Conservation (phyloP, 257 asterid genomes). For the Solanum microdontum region DNA sequence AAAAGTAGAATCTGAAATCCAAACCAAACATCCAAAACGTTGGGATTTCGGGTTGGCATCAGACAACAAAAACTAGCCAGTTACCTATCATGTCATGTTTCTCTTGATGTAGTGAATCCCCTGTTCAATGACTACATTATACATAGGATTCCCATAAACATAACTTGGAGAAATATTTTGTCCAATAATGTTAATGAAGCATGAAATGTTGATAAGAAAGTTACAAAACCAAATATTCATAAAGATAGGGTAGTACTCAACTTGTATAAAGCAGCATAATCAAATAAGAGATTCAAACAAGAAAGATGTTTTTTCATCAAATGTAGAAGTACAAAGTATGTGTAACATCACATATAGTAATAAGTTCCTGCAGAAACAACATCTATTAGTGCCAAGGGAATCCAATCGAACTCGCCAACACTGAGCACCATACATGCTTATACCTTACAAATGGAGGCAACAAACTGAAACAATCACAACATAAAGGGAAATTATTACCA, state of each 20-base stretch:
- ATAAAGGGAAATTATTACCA: background rate
- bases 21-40: background rate
- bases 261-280: background rate
- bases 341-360: background rate
- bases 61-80: background rate
- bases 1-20: background rate
- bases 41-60: background rate
- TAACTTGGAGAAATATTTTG: background rate
- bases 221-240: background rate
- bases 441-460: background rate
- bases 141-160: background rate
- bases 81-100: background rate
- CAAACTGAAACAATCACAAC: background rate
- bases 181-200: background rate
- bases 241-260: background rate
- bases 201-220: background rate
- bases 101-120: background rate
- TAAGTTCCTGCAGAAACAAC: background rate
- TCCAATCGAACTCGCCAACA: background rate
- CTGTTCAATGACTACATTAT: background rate
- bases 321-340: background rate
- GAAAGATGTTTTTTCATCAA: background rate
- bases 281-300: background rate
- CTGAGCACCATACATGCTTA: background rate
- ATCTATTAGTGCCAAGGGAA: background rate